Percentiles rank a stretch among this genome's conserved stretches.
Evolutionary conservation across 2,329 filamentous ascomycete species (phyloP).

Genomic region (Plectosphaerella sp.): DNA sequence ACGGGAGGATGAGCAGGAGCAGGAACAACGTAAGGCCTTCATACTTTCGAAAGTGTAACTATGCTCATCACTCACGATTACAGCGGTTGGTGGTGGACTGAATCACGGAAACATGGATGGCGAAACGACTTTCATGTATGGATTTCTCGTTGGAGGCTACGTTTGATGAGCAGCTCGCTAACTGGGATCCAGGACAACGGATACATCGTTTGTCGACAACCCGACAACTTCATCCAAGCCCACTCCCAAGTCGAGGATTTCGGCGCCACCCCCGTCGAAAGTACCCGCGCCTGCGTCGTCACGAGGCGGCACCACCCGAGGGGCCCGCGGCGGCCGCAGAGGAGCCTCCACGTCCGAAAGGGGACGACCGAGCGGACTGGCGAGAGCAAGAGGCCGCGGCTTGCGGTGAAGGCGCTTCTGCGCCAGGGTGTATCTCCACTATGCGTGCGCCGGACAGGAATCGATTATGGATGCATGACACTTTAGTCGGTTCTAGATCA

Average conservation of each 20-base stretch:
- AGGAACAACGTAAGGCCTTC: too few relatives aligned
- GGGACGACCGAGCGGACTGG: slow-evolving; percentile 40
- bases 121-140: slow-evolving; percentile 81
- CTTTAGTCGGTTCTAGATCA: too few relatives aligned
- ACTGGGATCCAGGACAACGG: slow-evolving; percentile 65
- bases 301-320: slow-evolving; percentile 26
- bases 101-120: slow-evolving; percentile 27
- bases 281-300: slow-evolving; percentile 38
- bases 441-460: too few relatives aligned
- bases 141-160: neutral
- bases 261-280: slow-evolving; percentile 35
- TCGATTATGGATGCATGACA: too few relatives aligned
- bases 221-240: slow-evolving; percentile 55
- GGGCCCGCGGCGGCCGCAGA: slow-evolving; percentile 17
- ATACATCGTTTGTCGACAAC: slow-evolving; percentile 87
- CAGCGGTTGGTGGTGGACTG: too few relatives aligned
- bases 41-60: too few relatives aligned
- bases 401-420: slow-evolving; percentile 28
- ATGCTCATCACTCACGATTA: too few relatives aligned
- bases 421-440: neutral
- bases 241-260: slow-evolving; percentile 38
- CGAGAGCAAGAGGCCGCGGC: slow-evolving; percentile 40
- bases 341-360: slow-evolving; percentile 24
- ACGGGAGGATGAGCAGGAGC: slow-evolving; percentile 41
- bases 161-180: slow-evolving; percentile 3